Percentiles rank a stretch among this genome's conserved stretches.
Conservation (phyloP, 768 basidiomycete genomes). For the Chlorophyllum brunneum region DNA sequence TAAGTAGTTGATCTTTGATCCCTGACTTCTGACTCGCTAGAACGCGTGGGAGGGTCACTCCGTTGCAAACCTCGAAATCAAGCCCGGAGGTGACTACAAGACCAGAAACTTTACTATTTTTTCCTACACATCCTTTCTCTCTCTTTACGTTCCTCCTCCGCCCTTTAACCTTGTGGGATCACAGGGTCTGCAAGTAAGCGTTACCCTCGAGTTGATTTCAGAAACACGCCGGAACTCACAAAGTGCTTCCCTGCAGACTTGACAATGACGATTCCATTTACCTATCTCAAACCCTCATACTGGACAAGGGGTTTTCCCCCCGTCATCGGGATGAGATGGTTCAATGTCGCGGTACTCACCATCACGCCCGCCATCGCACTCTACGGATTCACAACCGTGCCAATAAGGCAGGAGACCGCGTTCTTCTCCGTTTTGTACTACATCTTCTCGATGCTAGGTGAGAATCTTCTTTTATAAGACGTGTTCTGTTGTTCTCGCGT, state of each 20-base stretch:
- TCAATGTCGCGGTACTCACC: constrained; percentile 68
- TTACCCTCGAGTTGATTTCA: background rate
- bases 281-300: background rate
- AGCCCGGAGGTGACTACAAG: too few species aligned
- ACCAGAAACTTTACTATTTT: too few species aligned
- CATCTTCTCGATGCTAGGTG: constrained; percentile 83
- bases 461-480: constrained; percentile 15
- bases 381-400: constrained; percentile 58
- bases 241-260: background rate
- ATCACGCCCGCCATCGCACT: constrained; percentile 67
- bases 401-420: constrained; percentile 46
- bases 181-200: too few species aligned
- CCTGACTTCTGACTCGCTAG: background rate
- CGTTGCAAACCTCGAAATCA: too few species aligned
- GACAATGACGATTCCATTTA: background rate
- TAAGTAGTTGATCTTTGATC: background rate
- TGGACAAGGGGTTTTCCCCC: constrained; percentile 36
- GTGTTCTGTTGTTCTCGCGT: background rate
- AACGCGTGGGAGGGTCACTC: constrained; percentile 7
- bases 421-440: constrained; percentile 70
- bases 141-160: too few species aligned
- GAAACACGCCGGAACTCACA: background rate
- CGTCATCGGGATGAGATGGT: constrained; percentile 64
- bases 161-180: too few species aligned
- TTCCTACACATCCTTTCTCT: too few species aligned